Evolutionary conservation across 108 stramenopile species (phyloP), one percentile per base, ranked within the genome.

Genomic region (Fragilariopsis cylindrus): DNA sequence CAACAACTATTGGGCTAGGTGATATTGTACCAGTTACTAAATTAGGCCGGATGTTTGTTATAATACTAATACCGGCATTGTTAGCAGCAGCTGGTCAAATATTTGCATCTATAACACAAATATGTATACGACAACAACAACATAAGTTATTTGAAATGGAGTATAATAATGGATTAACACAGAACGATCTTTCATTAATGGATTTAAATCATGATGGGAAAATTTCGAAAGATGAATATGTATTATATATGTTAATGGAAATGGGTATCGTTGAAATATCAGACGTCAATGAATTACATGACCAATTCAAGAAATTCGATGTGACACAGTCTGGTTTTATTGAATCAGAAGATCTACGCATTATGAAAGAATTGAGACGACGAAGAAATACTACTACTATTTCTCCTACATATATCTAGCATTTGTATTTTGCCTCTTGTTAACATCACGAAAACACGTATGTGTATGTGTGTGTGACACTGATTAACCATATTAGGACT

Each of bases 191-290:
- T 49, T 57, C 76, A 7, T 43, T 39, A 18, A 80, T 90, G 84
- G 85, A 90, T 63, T 47, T 60, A 9, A 78, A 88, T 70, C 55
- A 67, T 30, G 75, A 87, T 73, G 86, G 87, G 2, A 69, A 76
- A 57, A 85, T 90, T 6, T 66, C 58, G 45, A 74, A 82, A 50
- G 71, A 81, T 63, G 88, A 87, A 11, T 90, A 82, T 58, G 79
- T 90, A 21, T 65, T 75, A 46, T 90, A 85, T 74, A 87, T 90
- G 86, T 70, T 90, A 3, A 72, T 83, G 58, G 87, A 87, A 44
- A 86, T 89, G 88, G 77, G 85, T 52, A 75, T 86, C 66, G 87
- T 92, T 4, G 80, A 77, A 15, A 64, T 67, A 42, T 64, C 79
- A 44, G 75, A 77, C 21, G 50, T 89, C 40, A 69, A 81, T n/a